Percentiles rank a stretch among this genome's conserved stretches.
These are phyloP conservation scores for Lachnum nothofagi DNA, from an alignment of 2,329 filamentous ascomycete genomes.

Conservation along the genomic window DNA sequence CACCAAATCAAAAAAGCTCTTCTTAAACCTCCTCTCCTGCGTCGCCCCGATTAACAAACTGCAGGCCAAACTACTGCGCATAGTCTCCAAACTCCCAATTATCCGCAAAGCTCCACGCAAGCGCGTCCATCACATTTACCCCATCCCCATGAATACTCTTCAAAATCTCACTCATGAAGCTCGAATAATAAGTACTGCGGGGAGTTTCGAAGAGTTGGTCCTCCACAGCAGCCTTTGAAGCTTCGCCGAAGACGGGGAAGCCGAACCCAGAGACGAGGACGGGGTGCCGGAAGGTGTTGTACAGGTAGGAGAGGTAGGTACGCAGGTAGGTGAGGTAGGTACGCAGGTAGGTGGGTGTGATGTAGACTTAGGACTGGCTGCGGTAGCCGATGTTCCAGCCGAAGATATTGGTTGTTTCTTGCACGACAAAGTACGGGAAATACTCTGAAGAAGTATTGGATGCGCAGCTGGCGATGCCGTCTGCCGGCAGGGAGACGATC, in stretches of 20 bases:
- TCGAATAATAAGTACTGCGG: conserved; percentile 41
- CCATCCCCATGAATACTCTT: conserved; percentile 44
- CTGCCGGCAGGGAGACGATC: conserved; percentile 42
- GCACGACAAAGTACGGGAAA: conserved; percentile 49
- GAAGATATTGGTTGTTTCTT: conserved; percentile 40
- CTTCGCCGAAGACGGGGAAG: conserved; percentile 48
- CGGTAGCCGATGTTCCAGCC: conserved; percentile 57
- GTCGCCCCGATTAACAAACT: conserved; percentile 43
- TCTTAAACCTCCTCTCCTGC: conserved; percentile 41
- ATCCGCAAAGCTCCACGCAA: conserved; percentile 41
- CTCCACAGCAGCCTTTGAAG: conserved; percentile 35
- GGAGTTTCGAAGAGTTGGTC: conserved; percentile 44
- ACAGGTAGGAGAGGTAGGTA: conserved; percentile 56
- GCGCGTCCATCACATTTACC: conserved; percentile 40
- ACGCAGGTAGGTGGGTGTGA: conserved; percentile 53
- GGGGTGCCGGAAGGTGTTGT: conserved; percentile 51
- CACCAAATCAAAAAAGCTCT: conserved; percentile 45
- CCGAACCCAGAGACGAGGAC: conserved; percentile 50
- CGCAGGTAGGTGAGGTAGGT: too few species aligned
- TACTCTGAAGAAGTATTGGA: conserved; percentile 40
- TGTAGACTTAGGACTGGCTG: conserved; percentile 53
- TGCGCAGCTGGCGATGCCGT: conserved; percentile 45
- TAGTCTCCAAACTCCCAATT: conserved; percentile 34
- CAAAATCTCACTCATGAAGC: conserved; percentile 41
- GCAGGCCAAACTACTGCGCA: conserved; percentile 41